Percentiles rank a stretch among this genome's conserved stretches.
Conservation (phyloP, 2,329 filamentous ascomycete species). For the Neofusicoccum cordaticola region DNA sequence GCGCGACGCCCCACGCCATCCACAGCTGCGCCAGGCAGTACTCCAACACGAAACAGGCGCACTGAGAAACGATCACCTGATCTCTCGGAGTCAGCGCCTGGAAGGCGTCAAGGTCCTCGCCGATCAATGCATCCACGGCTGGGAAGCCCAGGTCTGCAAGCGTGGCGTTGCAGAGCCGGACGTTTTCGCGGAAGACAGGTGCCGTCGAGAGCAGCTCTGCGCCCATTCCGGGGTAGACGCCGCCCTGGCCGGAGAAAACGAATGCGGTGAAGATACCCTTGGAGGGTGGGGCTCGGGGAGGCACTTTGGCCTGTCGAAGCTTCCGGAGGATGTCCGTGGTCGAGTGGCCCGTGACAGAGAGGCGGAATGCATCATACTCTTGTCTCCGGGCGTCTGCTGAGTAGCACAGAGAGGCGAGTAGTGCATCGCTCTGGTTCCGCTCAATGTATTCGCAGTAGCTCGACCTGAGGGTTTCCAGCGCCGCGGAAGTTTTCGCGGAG, state of each 20-base stretch:
- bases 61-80: conserved; percentile 26
- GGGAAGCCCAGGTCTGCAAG: conserved; percentile 4
- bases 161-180: conserved; percentile 18
- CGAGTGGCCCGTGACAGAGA: not conserved
- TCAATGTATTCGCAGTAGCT: not conserved
- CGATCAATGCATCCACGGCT: conserved; percentile 23
- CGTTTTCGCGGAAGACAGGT: conserved; percentile 19
- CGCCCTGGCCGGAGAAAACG: conserved; percentile 19
- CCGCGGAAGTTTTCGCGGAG: not conserved
- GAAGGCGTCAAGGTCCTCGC: not conserved
- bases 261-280: not conserved
- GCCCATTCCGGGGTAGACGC: conserved; percentile 17
- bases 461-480: not conserved
- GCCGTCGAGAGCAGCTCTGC: conserved; percentile 16
- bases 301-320: not conserved
- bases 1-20: conserved; percentile 23
- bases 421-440: not conserved
- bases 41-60: conserved; percentile 32
- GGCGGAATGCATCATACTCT: not conserved
- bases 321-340: not conserved
- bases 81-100: not conserved
- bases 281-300: not conserved
- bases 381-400: not conserved
- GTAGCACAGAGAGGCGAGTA: not conserved
- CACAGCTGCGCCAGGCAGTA: conserved; percentile 29